Percentiles rank a stretch among this genome's conserved stretches.
phyloP scores from a whole-genome alignment of 2,329 filamentous ascomycete species.

The Neonectria faginata region DNA sequence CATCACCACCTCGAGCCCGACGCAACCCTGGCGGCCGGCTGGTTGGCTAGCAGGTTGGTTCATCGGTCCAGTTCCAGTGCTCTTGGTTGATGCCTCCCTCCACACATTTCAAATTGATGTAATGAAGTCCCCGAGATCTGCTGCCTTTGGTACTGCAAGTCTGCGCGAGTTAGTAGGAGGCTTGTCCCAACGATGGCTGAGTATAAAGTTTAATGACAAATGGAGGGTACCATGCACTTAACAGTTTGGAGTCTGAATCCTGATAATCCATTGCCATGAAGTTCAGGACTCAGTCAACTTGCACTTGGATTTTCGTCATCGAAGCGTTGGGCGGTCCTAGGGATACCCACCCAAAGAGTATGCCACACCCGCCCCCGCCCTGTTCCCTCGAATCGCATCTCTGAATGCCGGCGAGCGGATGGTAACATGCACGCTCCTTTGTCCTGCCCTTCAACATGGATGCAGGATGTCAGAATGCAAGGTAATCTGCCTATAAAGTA shows the following conservation, averaged over 20 bases:
- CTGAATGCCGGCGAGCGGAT: conserved; percentile 36
- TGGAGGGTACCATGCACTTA: background rate
- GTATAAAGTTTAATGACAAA: background rate
- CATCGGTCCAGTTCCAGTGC: background rate
- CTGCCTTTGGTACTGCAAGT: background rate
- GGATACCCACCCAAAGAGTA: background rate
- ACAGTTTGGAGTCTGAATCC: background rate
- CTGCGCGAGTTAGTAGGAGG: background rate
- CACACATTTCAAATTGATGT: background rate
- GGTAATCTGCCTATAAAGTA: conserved; percentile 16
- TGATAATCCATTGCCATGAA: background rate
- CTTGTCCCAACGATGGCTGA: background rate
- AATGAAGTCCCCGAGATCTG: background rate
- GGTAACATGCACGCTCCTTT: conserved; percentile 31
- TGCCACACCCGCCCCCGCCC: conserved; percentile 9
- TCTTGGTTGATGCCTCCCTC: background rate
- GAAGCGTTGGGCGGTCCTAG: background rate
- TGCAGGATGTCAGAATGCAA: conserved; percentile 20
- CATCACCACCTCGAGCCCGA: background rate
- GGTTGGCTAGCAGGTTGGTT: background rate
- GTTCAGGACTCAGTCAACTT: background rate
- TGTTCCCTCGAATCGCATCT: conserved; percentile 36
- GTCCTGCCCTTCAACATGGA: conserved; percentile 16
- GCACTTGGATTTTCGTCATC: background rate
- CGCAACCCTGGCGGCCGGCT: background rate